Evolutionary conservation across 805 yeast genomes (phyloP).

Genomic region (Starmerella kuoi): DNA sequence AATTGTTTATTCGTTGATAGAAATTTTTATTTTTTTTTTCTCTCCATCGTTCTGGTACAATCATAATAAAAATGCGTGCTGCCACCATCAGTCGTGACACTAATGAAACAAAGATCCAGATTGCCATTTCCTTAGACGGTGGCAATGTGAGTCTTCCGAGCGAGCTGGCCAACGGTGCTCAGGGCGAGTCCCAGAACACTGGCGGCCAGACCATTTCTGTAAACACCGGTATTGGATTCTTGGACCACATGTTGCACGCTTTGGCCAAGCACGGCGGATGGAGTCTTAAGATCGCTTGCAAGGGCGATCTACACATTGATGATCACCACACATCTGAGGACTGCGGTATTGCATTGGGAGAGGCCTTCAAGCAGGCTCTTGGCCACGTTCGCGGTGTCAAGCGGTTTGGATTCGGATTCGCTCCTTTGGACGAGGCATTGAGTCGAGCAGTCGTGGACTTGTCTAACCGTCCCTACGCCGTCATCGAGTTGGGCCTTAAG

Average conservation of each 20-base stretch:
- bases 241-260: conserved; percentile 97
- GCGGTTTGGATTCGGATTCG: conserved; percentile 85
- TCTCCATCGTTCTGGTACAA: no score
- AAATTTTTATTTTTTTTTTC: no score
- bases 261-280: conserved; percentile 94
- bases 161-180: conserved; percentile 28
- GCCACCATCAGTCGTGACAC: conserved; percentile 59
- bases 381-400: conserved; percentile 85
- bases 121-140: conserved; percentile 74
- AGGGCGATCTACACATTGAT: conserved; percentile 90
- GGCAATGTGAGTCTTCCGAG: conserved; percentile 57
- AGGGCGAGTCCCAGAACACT: conserved; percentile 52
- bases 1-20: no score
- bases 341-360: conserved; percentile 83
- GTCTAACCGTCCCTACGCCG: conserved; percentile 86
- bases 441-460: conserved; percentile 93
- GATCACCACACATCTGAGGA: conserved; percentile 97
- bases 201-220: conserved; percentile 62
- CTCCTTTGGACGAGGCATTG: conserved; percentile 93
- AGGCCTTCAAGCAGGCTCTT: conserved; percentile 76
- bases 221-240: conserved; percentile 86
- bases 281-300: conserved; percentile 79
- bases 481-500: conserved; percentile 75
- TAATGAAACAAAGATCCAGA: conserved; percentile 87
- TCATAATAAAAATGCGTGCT: conserved; percentile 22